Conservation (phyloP, 306 rosid genomes). For the Cyclanthera cordifolia region DNA sequence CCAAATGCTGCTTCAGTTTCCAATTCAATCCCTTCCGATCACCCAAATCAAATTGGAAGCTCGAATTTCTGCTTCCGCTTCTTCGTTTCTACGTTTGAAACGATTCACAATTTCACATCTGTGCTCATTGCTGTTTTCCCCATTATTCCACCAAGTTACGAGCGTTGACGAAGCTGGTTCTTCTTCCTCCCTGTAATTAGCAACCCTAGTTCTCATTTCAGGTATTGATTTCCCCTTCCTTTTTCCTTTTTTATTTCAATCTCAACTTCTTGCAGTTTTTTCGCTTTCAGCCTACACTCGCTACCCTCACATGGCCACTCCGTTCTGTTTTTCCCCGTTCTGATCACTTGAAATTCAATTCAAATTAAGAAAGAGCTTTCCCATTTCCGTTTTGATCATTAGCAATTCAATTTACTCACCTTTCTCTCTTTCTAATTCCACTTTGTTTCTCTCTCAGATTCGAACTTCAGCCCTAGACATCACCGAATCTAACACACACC, state of each 20-base stretch:
- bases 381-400: not conserved
- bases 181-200: not conserved
- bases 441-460: not conserved
- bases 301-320: not conserved
- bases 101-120: conserved; percentile 2
- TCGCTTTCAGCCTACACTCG: not conserved
- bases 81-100: not conserved
- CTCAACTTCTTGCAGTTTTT: not conserved
- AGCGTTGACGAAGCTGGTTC: conserved; percentile 4
- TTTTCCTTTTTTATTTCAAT: not conserved
- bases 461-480: not conserved
- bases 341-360: not conserved
- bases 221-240: not conserved
- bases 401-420: not conserved
- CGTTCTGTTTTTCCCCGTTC: not conserved
- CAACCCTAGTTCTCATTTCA: conserved; percentile 1
- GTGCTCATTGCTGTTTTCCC: not conserved
- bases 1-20: not conserved
- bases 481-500: not conserved
- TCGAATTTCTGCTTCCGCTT: conserved; percentile 1
- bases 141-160: not conserved
- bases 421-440: not conserved
- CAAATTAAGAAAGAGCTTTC: not conserved
- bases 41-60: not conserved
- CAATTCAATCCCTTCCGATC: not conserved